Evolutionary conservation across 139 green algal species (phyloP).

Genomic region (Desmodesmus armatus): DNA sequence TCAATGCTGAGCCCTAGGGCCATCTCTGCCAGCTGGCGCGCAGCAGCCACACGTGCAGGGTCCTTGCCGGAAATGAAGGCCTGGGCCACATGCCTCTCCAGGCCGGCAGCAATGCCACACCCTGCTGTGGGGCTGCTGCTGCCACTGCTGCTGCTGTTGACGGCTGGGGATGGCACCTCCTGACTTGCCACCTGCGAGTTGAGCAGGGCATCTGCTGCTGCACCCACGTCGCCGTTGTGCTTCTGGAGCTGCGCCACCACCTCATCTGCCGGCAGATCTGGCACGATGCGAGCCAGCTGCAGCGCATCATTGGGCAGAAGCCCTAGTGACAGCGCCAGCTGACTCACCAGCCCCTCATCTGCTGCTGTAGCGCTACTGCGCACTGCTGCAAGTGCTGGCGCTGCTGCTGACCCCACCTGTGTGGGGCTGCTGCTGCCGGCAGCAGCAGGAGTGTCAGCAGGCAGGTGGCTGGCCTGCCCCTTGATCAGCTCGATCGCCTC

Average conservation of each 20-base stretch:
- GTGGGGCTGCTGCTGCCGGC: not conserved
- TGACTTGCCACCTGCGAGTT: not conserved
- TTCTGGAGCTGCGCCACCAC: constrained; percentile 5
- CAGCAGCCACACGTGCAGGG: not conserved
- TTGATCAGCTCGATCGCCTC: constrained; percentile 9
- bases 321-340: constrained; percentile 6
- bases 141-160: not conserved
- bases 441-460: not conserved
- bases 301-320: not conserved
- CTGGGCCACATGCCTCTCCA: not conserved
- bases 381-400: not conserved
- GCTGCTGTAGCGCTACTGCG: not conserved
- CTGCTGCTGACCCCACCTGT: not conserved
- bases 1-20: not conserved
- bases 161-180: not conserved
- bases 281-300: constrained; percentile 4
- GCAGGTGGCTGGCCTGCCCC: not conserved
- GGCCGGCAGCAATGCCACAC: not conserved
- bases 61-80: not conserved
- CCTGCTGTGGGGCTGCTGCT: not conserved
- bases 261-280: not conserved
- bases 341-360: constrained; percentile 7
- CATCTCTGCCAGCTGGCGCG: not conserved
- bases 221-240: constrained; percentile 14
- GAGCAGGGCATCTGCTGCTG: constrained; percentile 36